phyloP scores from a whole-genome alignment of 139 green algal genomes.

The Edaphochlamys debaryana region DNA sequence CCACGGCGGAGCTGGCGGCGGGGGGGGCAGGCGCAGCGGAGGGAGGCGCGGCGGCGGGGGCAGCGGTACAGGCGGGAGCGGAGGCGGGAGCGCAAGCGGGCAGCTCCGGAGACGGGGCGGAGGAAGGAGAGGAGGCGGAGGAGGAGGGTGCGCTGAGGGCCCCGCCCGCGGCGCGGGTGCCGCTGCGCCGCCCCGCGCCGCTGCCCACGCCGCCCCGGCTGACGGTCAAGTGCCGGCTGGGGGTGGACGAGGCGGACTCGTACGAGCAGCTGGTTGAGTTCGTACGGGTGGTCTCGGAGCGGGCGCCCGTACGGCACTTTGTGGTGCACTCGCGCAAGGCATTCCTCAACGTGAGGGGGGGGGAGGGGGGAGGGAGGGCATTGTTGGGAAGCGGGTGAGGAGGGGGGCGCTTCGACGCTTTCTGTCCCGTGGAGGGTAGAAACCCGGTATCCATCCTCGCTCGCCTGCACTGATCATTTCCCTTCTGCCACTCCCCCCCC shows the following conservation, averaged over 20 bases:
- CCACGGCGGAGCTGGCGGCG: too few relatives aligned
- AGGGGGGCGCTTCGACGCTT: neutral
- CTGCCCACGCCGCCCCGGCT: conserved; percentile 58
- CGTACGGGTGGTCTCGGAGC: conserved; percentile 72
- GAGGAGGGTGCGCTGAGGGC: too few relatives aligned
- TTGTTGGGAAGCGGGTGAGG: neutral
- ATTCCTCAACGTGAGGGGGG: conserved; percentile 73
- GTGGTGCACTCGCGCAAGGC: conserved; percentile 95
- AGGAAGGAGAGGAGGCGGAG: too few relatives aligned
- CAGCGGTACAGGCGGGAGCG: neutral
- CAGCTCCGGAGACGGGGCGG: too few relatives aligned
- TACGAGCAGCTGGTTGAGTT: conserved; percentile 82
- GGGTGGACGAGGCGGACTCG: conserved; percentile 66
- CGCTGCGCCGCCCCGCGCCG: too few relatives aligned
- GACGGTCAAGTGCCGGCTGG: conserved; percentile 92
- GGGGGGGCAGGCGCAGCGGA: neutral
- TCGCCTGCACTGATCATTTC: neutral
- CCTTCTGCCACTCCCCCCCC: neutral
- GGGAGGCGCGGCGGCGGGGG: neutral
- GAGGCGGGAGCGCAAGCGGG: neutral
- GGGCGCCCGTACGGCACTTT: conserved; percentile 83
- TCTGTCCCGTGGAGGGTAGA: too few relatives aligned
- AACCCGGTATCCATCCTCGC: too few relatives aligned
- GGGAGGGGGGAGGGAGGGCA: neutral
- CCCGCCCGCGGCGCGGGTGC: too few relatives aligned